Percentiles rank a stretch among this genome's conserved stretches.
These are phyloP conservation scores for Arachis monticola DNA, from an alignment of 331 rosid genomes.

Conservation along the genomic window DNA sequence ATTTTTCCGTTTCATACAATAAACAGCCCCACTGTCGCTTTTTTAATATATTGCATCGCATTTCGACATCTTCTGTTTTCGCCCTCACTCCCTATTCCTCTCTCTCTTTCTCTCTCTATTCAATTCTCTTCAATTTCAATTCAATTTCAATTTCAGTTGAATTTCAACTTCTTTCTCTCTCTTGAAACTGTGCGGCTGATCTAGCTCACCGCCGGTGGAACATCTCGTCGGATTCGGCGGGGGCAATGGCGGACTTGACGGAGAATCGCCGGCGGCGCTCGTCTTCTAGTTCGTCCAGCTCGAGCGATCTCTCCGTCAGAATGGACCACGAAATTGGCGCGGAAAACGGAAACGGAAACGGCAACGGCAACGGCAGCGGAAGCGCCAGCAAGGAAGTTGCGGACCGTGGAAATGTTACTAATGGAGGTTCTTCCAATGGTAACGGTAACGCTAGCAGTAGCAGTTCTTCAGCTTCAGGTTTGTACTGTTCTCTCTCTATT, in stretches of 20 bases:
- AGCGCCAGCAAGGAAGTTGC: slow-evolving; percentile 42
- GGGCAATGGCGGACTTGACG: slow-evolving; percentile 58
- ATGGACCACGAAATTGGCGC: slow-evolving; percentile 32
- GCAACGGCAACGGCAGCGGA: slow-evolving; percentile 24
- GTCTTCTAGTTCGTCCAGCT: slow-evolving; percentile 41
- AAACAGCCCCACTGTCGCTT: not conserved
- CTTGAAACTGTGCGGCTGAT: slow-evolving; percentile 36
- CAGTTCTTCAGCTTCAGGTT: slow-evolving; percentile 55
- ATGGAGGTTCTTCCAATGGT: slow-evolving; percentile 40
- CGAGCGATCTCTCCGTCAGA: slow-evolving; percentile 48
- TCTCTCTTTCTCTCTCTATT: not conserved
- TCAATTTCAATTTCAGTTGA: slow-evolving; percentile 7
- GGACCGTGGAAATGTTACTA: slow-evolving; percentile 23
- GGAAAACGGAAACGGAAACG: slow-evolving; percentile 39
- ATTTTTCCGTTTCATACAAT: not conserved
- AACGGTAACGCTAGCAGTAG: slow-evolving; percentile 15
- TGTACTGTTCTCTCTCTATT: slow-evolving; percentile 1
- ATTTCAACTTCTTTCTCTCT: slow-evolving; percentile 6
- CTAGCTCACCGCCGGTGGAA: slow-evolving; percentile 43
- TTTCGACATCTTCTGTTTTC: not conserved
- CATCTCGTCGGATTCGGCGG: slow-evolving; percentile 35
- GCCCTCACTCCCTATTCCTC: not conserved
- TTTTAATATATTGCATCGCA: not conserved
- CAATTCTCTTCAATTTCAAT: not conserved
- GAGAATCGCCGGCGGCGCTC: slow-evolving; percentile 43